Evolutionary conservation across 768 basidiomycete genomes (phyloP).

Genomic region (Lactarius pseudohatsudake): DNA sequence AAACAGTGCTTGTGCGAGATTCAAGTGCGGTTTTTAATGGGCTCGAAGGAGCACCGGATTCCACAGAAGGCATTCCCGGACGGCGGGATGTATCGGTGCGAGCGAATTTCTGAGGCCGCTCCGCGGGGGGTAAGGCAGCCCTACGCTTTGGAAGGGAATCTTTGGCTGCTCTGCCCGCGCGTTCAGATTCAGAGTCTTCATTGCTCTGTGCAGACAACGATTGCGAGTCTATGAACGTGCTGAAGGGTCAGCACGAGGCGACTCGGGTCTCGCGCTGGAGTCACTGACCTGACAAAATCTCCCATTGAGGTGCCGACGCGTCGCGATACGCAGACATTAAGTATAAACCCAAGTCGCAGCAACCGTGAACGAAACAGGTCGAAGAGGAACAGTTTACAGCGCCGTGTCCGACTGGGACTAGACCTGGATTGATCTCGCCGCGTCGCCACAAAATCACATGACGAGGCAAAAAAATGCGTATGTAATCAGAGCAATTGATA

Average conservation of each 20-base stretch:
- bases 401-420: not conserved
- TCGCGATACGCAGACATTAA: conserved; percentile 16
- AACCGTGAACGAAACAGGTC: not conserved
- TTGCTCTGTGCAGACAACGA: conserved; percentile 3
- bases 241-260: not conserved
- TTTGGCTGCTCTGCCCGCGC: not conserved
- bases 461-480: not conserved
- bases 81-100: conserved; percentile 7
- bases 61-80: conserved; percentile 6
- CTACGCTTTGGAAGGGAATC: conserved; percentile 13
- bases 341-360: not conserved
- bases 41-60: not conserved
- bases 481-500: not conserved
- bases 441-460: conserved; percentile 11
- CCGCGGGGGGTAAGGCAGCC: conserved; percentile 1
- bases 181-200: not conserved
- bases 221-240: conserved; percentile 12
- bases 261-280: not conserved
- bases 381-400: not conserved
- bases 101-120: conserved; percentile 13
- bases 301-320: conserved; percentile 11
- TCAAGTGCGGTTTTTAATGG: not conserved
- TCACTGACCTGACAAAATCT: conserved; percentile 9
- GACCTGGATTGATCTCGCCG: not conserved
- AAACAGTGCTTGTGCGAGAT: not conserved